phyloP scores from a whole-genome alignment of 2,329 filamentous ascomycete genomes.

The Herpotrichia juniperi region DNA sequence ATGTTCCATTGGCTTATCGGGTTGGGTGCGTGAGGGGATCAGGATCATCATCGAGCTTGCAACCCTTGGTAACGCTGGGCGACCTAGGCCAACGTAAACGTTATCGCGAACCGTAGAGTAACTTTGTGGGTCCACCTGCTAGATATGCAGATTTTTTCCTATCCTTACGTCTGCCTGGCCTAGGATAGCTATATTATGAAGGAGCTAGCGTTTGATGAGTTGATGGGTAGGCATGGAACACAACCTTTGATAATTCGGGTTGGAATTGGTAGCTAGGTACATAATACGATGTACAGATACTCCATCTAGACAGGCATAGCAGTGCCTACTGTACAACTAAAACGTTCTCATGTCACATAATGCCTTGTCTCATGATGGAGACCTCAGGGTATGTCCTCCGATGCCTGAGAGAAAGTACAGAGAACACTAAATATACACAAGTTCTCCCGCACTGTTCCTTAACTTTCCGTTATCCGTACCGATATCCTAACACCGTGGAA shows the following conservation, averaged over 20 bases:
- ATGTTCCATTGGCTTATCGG: neutral
- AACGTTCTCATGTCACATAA: constrained; percentile 6
- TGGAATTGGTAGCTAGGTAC: neutral
- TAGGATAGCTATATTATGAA: neutral
- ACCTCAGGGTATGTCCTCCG: neutral
- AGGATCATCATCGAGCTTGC: neutral
- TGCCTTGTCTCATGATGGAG: constrained; percentile 10
- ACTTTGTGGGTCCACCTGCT: neutral
- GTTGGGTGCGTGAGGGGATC: neutral
- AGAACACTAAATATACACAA: constrained; percentile 5
- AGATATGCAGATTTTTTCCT: no score
- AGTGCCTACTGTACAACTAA: neutral
- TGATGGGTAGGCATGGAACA: neutral
- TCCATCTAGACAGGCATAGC: neutral
- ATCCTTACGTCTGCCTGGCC: neutral
- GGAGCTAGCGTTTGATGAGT: no score
- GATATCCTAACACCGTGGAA: neutral
- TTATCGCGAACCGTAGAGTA: no score
- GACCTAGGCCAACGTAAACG: no score
- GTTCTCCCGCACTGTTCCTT: neutral
- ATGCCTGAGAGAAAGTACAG: neutral
- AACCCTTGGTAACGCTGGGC: no score
- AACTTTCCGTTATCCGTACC: neutral
- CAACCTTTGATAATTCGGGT: neutral
- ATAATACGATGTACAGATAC: neutral